Base-by-base conservation (phyloP, 306 rosid species). In the Luffa acutangula region DNA sequence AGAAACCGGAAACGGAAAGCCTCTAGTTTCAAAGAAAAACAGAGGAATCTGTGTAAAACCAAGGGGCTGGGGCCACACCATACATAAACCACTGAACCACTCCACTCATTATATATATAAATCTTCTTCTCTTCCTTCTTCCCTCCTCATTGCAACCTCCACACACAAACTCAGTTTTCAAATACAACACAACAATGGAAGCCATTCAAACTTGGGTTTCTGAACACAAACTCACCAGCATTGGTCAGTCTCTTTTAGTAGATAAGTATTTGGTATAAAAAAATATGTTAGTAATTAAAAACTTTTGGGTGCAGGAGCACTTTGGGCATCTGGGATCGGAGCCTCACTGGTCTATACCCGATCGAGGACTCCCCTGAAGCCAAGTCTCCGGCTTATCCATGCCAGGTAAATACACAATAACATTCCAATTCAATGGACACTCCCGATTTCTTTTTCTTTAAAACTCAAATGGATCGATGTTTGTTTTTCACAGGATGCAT, bases 311-410 rank as follows among this genome's bases (percentile, higher is more conserved):
- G 57, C 80, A 93, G 97, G 92, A 20, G 89, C 88, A 6, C 65
- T 93, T 1, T 93, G 97, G 98, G 96, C 96, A 3, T 51, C 92
- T 33, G 98, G 92, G 63, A 82, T 93, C 20, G 98, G 92, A 69
- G 96, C 92, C 66, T 84, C 98, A 5, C 86, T 93, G 5, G 83
- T 85, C 17, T 83, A 89, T 80, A 59, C 97, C 76, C 75, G 86
- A 18, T 58, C 72, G 46, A 85, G 84, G 69, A 82, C 97, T 45
- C 88, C 86, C 12, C 78, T 90, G 85, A 93, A 93, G 86, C 92
- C 96, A 72, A 93, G 97, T 77, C 96, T 93, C 9, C 84, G 89
- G 83, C 97, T 93, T 59, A 93, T 93, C 56, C 97, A 93, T 87
- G 98, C 98, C 46, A 91, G 95, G 94, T 9, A 8, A 45, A 45